Evolutionary conservation across 2,329 filamentous ascomycete genomes (phyloP).

Genomic region (Cyclaneusma minus): DNA sequence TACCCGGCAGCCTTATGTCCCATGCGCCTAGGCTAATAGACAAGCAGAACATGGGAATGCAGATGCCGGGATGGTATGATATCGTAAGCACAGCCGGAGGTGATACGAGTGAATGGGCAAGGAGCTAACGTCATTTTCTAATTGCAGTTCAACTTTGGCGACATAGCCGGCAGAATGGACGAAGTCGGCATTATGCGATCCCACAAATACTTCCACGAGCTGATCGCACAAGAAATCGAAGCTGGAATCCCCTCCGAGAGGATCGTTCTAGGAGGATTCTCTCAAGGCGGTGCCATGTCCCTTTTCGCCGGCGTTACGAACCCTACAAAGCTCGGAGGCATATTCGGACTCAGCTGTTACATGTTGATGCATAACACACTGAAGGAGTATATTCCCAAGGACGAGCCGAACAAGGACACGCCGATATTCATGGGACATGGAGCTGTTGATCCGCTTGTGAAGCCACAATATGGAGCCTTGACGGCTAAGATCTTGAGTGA

Average conservation of each 20-base stretch:
- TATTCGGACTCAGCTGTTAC: conserved; percentile 75
- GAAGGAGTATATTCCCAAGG: conserved; percentile 35
- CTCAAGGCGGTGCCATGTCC: conserved; percentile 76
- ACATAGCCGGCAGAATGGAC: conserved; percentile 38
- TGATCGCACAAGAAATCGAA: conserved; percentile 69
- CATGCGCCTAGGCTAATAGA: neutral
- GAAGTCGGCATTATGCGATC: conserved; percentile 60
- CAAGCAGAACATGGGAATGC: conserved; percentile 53
- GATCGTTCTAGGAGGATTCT: conserved; percentile 77
- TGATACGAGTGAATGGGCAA: neutral
- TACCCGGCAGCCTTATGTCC: conserved; percentile 7
- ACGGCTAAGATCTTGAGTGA: conserved; percentile 53
- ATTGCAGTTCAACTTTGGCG: conserved; percentile 26
- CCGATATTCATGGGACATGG: conserved; percentile 86
- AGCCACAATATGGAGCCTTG: conserved; percentile 48
- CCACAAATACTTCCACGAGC: conserved; percentile 58
- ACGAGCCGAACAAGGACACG: conserved; percentile 54
- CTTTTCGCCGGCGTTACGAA: conserved; percentile 65
- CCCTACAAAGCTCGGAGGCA: conserved; percentile 63
- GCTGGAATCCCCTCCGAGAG: conserved; percentile 68
- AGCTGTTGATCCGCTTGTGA: conserved; percentile 59
- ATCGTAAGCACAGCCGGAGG: conserved; percentile 34
- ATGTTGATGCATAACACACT: conserved; percentile 55
- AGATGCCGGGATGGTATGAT: conserved; percentile 82
- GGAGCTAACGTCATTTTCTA: neutral